Evolutionary conservation across 805 yeast species (phyloP).

Genomic region (Henningerozyma blattae): DNA sequence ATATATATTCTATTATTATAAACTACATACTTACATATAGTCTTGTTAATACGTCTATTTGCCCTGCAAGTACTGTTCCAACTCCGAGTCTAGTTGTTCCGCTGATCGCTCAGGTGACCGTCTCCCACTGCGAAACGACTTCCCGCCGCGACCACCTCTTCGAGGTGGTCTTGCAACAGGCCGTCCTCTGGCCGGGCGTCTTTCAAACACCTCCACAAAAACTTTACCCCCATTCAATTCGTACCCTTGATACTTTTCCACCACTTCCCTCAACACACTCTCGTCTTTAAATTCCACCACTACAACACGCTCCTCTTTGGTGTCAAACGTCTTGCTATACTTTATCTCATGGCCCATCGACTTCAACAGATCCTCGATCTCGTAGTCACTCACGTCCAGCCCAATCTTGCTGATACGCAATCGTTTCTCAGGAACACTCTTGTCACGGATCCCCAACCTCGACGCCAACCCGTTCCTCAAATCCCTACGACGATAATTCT

Average conservation of each 20-base stretch:
- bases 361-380: slow-evolving; percentile 22
- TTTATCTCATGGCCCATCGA: slow-evolving; percentile 13
- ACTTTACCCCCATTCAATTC: slow-evolving; percentile 14
- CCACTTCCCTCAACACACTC: slow-evolving; percentile 12
- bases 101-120: too few species aligned
- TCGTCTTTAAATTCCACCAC: slow-evolving; percentile 16
- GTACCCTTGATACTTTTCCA: slow-evolving; percentile 13
- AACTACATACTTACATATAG: not conserved
- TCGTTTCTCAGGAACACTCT: slow-evolving; percentile 12
- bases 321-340: slow-evolving; percentile 16
- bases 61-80: too few species aligned
- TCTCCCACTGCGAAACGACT: too few species aligned
- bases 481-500: slow-evolving; percentile 25
- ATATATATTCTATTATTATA: too few species aligned
- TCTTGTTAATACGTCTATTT: too few species aligned
- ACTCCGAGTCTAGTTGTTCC: slow-evolving; percentile 21
- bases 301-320: slow-evolving; percentile 19
- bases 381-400: slow-evolving; percentile 20
- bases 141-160: slow-evolving; percentile 3
- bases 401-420: slow-evolving; percentile 17
- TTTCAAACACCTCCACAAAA: slow-evolving; percentile 14
- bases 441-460: slow-evolving; percentile 12
- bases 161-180: too few species aligned
- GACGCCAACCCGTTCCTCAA: slow-evolving; percentile 20
- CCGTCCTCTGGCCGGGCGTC: slow-evolving; percentile 1